Percentiles rank a stretch among this genome's conserved stretches.
Conservation (phyloP, 1,284 basidiomycete genomes). For the Ceratobasidium sp. region DNA sequence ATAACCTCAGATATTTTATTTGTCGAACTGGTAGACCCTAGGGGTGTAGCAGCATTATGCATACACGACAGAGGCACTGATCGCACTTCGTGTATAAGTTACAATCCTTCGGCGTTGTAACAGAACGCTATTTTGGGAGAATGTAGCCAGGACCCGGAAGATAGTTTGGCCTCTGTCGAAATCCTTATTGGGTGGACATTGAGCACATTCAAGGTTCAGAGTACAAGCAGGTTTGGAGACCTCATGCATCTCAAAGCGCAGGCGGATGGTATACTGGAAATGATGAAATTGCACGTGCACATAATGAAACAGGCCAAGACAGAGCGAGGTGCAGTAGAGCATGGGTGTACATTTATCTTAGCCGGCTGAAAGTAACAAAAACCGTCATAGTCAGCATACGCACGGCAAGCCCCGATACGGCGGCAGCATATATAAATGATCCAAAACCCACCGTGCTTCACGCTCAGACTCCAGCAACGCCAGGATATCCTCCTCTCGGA, state of each 20-base stretch:
- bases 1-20: too few relatives aligned
- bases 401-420: background rate
- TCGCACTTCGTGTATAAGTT: too few relatives aligned
- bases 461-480: slow-evolving; percentile 98
- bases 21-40: too few relatives aligned
- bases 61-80: too few relatives aligned
- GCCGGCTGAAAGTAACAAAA: slow-evolving; percentile 26
- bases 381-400: background rate
- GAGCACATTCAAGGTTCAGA: too few relatives aligned
- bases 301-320: slow-evolving; percentile 34
- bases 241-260: background rate
- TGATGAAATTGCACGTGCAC: slow-evolving; percentile 42
- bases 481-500: slow-evolving; percentile 96
- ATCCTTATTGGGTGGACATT: too few relatives aligned
- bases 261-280: slow-evolving; percentile 15
- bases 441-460: slow-evolving; percentile 91
- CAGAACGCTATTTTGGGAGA: too few relatives aligned
- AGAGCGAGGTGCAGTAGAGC: slow-evolving; percentile 1
- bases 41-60: too few relatives aligned
- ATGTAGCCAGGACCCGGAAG: too few relatives aligned
- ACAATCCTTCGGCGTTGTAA: too few relatives aligned
- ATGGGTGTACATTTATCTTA: slow-evolving; percentile 34
- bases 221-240: too few relatives aligned
- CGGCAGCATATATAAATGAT: background rate
- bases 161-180: too few relatives aligned